Evolutionary conservation across 495 filamentous ascomycete species (phyloP), one percentile per base, ranked within the genome.

Genomic region (Gamarada debralockiae): DNA sequence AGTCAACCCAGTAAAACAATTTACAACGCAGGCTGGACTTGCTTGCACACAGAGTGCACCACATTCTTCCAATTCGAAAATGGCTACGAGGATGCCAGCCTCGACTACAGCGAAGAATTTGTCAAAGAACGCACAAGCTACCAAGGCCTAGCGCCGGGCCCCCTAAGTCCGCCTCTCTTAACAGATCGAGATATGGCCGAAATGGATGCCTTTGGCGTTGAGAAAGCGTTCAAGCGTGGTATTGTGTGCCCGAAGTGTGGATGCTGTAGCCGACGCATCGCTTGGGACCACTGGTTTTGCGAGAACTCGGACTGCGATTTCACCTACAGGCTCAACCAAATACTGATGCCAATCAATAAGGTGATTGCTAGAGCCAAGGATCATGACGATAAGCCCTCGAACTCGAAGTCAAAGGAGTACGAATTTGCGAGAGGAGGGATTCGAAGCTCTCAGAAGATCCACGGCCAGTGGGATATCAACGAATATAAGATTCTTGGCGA

Each of bases 171-270:
- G 0, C 31, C 63, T 0, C 38, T 74, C 3, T 61, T 61, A 2
- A 14, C 34, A 1, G 23, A 48, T 1, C 12, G 51, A 3, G 48
- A 50, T 21, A 3, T 48, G 0, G 21, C 43, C 0, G n/a, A 34
- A 3, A 27, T 9, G 3, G 29, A 27, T 20, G 15, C 34, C 0
- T 62, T 65, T 22, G 73, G 73, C 0, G 70, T 66, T 1, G 74
- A 77, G 34, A 39, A 50, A 20, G 5, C 31, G 6, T 69, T 63
- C 40, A 70, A 67, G 8, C 50, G 50, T 2, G 90, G 89, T 0
- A 82, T 93, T 46, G 83, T 88, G 0, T 96, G 90, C 55, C 83
- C 81, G 0, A 50, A 65, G n/a, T 95, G 90, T 58, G 66, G 70
- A 0, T 75, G 81, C 27, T 89, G 88, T 60, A 81, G 74, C 31